Conservation (phyloP, 1,284 basidiomycete species). For the Tetrapyrgos nigripes region DNA sequence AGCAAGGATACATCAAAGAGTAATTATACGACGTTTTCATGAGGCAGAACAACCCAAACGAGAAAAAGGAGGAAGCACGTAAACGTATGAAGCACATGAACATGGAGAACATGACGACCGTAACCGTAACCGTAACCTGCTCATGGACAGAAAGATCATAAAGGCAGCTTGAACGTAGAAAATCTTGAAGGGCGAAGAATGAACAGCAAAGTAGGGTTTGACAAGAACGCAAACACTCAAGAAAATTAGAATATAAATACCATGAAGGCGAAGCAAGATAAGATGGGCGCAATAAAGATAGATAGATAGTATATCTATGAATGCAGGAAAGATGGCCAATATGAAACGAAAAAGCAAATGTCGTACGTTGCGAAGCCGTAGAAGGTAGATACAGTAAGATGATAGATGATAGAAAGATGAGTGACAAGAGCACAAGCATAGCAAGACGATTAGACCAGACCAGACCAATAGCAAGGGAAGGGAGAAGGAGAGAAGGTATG, state of each 20-base stretch:
- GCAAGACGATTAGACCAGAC: background rate
- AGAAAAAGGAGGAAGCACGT: background rate
- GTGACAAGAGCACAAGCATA: background rate
- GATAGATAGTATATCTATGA: slow-evolving; percentile 1
- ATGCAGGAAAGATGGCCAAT: background rate
- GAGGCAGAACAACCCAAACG: background rate
- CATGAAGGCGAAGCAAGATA: too few species aligned
- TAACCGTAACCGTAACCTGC: background rate
- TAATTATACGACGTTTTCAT: background rate
- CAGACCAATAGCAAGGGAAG: slow-evolving; percentile 8
- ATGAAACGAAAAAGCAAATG: too few species aligned
- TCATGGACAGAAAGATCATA: background rate
- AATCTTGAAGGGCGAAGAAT: too few species aligned
- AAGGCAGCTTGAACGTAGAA: slow-evolving; percentile 4
- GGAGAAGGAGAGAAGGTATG: background rate
- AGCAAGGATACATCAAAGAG: slow-evolving; percentile 13
- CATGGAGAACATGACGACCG: slow-evolving; percentile 3
- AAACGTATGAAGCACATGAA: background rate
- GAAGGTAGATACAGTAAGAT: background rate
- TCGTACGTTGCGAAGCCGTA: background rate
- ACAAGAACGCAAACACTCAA: too few species aligned
- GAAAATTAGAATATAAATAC: too few species aligned
- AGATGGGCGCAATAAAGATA: background rate
- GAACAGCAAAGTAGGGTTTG: too few species aligned
- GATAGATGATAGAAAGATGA: background rate